Percentiles rank a stretch among this genome's conserved stretches.
Conservation (phyloP, 2,329 filamentous ascomycete genomes). For the Penicillium glabrum region DNA sequence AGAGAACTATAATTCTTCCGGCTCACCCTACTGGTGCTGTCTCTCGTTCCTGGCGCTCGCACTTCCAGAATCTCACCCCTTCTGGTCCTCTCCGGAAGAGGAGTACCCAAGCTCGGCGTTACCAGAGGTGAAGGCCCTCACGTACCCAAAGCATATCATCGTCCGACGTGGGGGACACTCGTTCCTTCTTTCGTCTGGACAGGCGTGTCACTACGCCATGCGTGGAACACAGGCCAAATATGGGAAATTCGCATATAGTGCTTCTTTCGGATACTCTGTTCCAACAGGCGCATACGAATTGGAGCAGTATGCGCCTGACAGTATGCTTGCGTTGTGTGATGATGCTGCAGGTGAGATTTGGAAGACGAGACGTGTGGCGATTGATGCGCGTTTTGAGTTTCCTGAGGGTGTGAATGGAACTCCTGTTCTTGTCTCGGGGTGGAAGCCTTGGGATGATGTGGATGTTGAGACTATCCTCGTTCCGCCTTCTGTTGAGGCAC, state of each 20-base stretch:
- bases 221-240: conserved; percentile 82
- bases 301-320: conserved; percentile 74
- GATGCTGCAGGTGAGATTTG: conserved; percentile 71
- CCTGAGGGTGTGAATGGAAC: conserved; percentile 42
- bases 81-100: conserved; percentile 68
- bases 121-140: conserved; percentile 55
- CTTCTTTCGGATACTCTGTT: conserved; percentile 74
- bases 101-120: conserved; percentile 37
- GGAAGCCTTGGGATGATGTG: conserved; percentile 67
- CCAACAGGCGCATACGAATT: conserved; percentile 73
- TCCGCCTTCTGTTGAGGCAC: conserved; percentile 31
- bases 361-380: conserved; percentile 71
- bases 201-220: conserved; percentile 80
- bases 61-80: conserved; percentile 67
- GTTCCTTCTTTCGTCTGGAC: conserved; percentile 72
- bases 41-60: conserved; percentile 73
- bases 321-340: conserved; percentile 72
- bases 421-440: conserved; percentile 66
- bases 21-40: conserved; percentile 74
- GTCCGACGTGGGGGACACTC: conserved; percentile 71
- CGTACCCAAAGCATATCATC: conserved; percentile 72
- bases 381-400: conserved; percentile 62
- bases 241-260: conserved; percentile 74
- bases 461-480: conserved; percentile 39
- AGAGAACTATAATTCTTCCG: conserved; percentile 81